A percentile compares a stretch with the other conserved stretches of the same genome.
phyloP scores from a whole-genome alignment of 495 filamentous ascomycete genomes.

The Aspergillus diversus region DNA sequence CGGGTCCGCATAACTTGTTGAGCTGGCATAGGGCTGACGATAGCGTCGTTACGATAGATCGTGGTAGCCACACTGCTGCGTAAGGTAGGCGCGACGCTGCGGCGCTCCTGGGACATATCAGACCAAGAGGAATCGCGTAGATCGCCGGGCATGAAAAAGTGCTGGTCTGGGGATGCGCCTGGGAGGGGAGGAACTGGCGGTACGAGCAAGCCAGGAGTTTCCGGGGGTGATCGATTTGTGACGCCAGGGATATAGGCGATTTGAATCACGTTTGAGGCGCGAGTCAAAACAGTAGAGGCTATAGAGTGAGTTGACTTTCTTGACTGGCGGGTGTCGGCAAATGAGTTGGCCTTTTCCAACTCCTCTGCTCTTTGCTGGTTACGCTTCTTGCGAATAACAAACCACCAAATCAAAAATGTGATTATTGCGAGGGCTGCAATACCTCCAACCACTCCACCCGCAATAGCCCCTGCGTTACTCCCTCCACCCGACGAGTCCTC shows the following conservation, averaged over 20 bases:
- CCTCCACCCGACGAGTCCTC: constrained; percentile 35
- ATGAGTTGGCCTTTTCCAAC: constrained; percentile 54
- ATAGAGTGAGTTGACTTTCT: constrained; percentile 90
- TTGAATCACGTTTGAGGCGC: constrained; percentile 97
- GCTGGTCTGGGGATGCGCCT: constrained; percentile 73
- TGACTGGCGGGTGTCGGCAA: constrained; percentile 71
- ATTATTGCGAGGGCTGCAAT: constrained; percentile 67
- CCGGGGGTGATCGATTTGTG: constrained; percentile 85
- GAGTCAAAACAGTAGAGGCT: constrained; percentile 91
- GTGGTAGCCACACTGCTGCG: constrained; percentile 85
- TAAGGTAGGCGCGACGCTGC: constrained; percentile 66
- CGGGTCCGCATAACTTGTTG: constrained; percentile 83
- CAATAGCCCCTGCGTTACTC: constrained; percentile 77
- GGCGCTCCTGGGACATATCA: constrained; percentile 66
- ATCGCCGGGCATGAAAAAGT: constrained; percentile 93
- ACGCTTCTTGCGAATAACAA: constrained; percentile 80
- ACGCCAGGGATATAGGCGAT: constrained; percentile 99
- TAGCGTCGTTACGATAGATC: constrained; percentile 85
- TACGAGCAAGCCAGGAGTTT: constrained; percentile 79
- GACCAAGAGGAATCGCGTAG: constrained; percentile 85
- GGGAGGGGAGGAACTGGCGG: constrained; percentile 94
- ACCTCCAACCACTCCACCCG: constrained; percentile 82
- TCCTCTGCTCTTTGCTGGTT: constrained; percentile 57
- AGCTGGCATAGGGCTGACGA: constrained; percentile 78
- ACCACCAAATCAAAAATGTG: constrained; percentile 82